phyloP scores from a whole-genome alignment of 2,329 filamentous ascomycete genomes.

The Capronia epimyces region DNA sequence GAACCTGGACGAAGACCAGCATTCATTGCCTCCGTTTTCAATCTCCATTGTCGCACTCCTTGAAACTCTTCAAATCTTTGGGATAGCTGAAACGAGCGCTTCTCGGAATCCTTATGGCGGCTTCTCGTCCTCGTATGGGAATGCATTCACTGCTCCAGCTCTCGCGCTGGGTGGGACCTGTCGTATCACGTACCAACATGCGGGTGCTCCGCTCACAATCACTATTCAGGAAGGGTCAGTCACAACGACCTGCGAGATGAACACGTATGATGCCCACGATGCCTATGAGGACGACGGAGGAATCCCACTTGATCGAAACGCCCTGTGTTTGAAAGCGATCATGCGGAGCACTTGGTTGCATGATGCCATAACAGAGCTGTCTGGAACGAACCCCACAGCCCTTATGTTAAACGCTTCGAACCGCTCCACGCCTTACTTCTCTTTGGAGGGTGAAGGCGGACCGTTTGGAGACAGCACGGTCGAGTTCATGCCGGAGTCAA shows the following conservation, averaged over 20 bases:
- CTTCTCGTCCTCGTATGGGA: conserved; percentile 44
- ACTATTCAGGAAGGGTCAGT: conserved; percentile 81
- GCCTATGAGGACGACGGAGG: conserved; percentile 58
- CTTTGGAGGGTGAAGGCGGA: conserved; percentile 60
- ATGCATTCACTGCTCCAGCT: conserved; percentile 77
- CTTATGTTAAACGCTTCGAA: conserved; percentile 64
- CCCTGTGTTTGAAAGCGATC: conserved; percentile 85
- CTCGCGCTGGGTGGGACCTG: conserved; percentile 82
- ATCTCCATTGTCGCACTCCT: conserved; percentile 81
- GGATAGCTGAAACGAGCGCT: conserved; percentile 60
- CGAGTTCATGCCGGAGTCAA: conserved; percentile 52
- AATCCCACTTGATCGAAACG: conserved; percentile 80
- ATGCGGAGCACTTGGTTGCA: conserved; percentile 60
- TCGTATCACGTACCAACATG: conserved; percentile 68
- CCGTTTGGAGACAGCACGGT: conserved; percentile 56
- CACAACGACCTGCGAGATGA: conserved; percentile 82
- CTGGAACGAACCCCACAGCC: conserved; percentile 63
- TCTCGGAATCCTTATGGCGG: conserved; percentile 32
- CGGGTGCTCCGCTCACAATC: conserved; percentile 74
- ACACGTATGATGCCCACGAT: conserved; percentile 64
- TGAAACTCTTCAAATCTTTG: conserved; percentile 93
- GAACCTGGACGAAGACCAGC: conserved; percentile 44
- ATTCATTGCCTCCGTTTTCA: conserved; percentile 65
- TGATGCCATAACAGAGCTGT: conserved; percentile 50
- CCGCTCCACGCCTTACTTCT: conserved; percentile 61